Evolutionary conservation across 176 grass and related monocot species (phyloP).

Genomic region (Carex kokanica): DNA sequence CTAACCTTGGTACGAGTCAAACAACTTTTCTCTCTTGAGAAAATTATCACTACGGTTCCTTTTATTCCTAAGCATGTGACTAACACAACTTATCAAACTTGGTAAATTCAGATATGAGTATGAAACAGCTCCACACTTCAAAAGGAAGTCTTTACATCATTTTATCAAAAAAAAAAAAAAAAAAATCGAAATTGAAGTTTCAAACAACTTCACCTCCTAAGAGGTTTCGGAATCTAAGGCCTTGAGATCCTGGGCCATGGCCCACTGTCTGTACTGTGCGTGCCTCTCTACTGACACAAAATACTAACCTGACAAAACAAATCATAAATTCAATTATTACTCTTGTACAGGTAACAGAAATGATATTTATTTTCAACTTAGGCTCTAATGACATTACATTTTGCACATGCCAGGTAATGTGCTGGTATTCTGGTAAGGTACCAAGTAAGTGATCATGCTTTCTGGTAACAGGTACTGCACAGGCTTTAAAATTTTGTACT

Average conservation of each 20-base stretch:
- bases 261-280: conserved; percentile 60
- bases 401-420: background rate
- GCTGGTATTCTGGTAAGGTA: background rate
- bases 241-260: conserved; percentile 58
- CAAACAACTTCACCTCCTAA: conserved; percentile 16
- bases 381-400: background rate
- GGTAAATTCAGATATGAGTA: background rate
- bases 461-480: background rate
- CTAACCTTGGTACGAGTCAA: background rate
- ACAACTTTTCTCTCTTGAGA: background rate
- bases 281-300: conserved; percentile 92
- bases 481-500: background rate
- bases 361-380: background rate
- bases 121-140: background rate
- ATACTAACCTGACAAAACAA: conserved; percentile 49
- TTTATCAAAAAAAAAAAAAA: background rate
- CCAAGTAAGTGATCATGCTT: background rate
- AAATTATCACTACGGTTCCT: background rate
- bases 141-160: background rate
- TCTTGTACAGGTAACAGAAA: background rate
- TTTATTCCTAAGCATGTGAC: background rate
- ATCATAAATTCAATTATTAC: background rate
- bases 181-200: background rate
- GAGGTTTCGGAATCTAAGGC: conserved; percentile 37
- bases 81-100: background rate